These are phyloP conservation scores for Piper longum DNA, from an alignment of 164 flowering plant genomes.

Conservation along the genomic window DNA sequence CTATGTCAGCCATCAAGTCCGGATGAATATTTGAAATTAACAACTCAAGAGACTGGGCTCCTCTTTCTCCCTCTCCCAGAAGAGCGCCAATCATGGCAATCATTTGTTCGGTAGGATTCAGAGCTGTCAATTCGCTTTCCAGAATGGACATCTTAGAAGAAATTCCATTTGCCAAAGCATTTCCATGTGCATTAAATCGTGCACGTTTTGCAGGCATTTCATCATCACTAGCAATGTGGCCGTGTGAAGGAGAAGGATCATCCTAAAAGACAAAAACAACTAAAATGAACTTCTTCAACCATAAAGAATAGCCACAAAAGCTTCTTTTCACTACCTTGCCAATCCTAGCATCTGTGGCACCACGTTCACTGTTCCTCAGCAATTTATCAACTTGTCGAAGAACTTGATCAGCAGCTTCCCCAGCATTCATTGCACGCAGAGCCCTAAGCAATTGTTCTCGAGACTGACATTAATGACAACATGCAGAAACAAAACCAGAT, in stretches of 20 bases:
- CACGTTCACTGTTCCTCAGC: slow-evolving; percentile 58
- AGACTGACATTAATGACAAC: slow-evolving; percentile 33
- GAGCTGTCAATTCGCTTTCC: slow-evolving; percentile 26
- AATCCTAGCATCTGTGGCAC: slow-evolving; percentile 45
- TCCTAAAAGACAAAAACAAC: slow-evolving; percentile 32
- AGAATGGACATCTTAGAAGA: slow-evolving; percentile 30
- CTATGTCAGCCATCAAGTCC: slow-evolving; percentile 92
- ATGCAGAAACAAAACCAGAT: background rate
- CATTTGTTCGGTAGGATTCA: slow-evolving; percentile 83
- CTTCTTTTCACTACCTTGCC: slow-evolving; percentile 35
- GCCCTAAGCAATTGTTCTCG: slow-evolving; percentile 70
- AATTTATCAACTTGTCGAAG: slow-evolving; percentile 81
- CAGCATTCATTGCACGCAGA: slow-evolving; percentile 85
- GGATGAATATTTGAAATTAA: slow-evolving; percentile 80
- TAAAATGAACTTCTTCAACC: background rate
- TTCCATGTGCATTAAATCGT: slow-evolving; percentile 34
- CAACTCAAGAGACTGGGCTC: slow-evolving; percentile 80
- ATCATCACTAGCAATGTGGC: slow-evolving; percentile 29
- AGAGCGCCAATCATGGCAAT: slow-evolving; percentile 92
- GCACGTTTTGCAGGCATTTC: slow-evolving; percentile 44
- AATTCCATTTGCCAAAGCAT: slow-evolving; percentile 35
- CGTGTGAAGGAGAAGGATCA: slow-evolving; percentile 34
- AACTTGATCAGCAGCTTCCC: slow-evolving; percentile 95
- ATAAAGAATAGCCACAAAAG: background rate
- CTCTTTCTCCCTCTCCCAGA: slow-evolving; percentile 93